Base-by-base conservation (phyloP, 2,329 filamentous ascomycete species). In the Cyphellophora europaea region DNA sequence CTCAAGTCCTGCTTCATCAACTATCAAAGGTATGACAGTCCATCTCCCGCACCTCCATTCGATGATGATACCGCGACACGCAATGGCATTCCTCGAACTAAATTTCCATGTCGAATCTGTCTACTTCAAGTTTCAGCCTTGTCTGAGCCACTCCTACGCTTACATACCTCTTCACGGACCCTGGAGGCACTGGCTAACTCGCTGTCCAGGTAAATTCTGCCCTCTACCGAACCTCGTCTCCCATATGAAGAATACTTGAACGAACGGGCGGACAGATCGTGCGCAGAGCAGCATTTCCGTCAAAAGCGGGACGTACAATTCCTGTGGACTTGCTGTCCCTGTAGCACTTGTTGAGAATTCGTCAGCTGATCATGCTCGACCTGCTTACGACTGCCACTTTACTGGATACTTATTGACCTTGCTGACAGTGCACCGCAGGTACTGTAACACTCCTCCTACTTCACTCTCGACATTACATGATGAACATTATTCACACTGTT, bases 401-500 rank as follows among this genome's bases (percentile, higher is more conserved):
- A n/a, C n/a, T n/a, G n/a, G n/a, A n/a, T 17, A 27, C 30, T 27
- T 33, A n/a, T n/a, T n/a, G n/a, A n/a, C n/a, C n/a, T 15, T 37
- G 35, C 45, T 52, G 40, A 48, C 43, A 41, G 27, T 39, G 28
- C 27, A 41, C 42, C 37, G 30, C 47, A 51, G 48, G 59, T 61
- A 60, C 33, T 30, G 35, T 42, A 25, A 17, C 52, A 53, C 39
- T 49, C 27, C 38, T 30, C 42, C 42, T 34, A 42, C 35, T 41
- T 44, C 49, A 52, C 53, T 56, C 55, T 56, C 58, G 56, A 61
- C 62, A 48, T 64, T 59, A 55, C 50, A 76, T 77, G 74, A 78
- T 78, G 73, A 77, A 69, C 62, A 66, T 65, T 77, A 78, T 78
- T 78, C 74, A 78, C 74, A 77, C 74, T 78, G 73, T 77, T 74